Conservation (phyloP, 257 asterid species). For the Jacaranda mimosifolia region DNA sequence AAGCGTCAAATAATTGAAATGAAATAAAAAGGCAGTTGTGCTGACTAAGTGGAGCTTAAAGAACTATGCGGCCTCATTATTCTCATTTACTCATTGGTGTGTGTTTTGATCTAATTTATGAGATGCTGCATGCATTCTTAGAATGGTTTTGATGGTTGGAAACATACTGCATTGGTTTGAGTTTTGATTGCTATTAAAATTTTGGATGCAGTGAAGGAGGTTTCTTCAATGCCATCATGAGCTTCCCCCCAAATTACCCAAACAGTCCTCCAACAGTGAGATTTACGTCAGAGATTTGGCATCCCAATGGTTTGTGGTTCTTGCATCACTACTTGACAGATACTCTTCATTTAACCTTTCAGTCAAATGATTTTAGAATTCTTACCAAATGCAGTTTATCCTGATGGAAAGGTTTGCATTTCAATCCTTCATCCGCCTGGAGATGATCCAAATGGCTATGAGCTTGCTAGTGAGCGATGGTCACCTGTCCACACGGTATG, state of each 20-base stretch:
- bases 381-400: slow-evolving; percentile 67
- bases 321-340: slow-evolving; percentile 1
- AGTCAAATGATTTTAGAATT: slow-evolving; percentile 31
- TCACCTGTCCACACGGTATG: slow-evolving; percentile 99
- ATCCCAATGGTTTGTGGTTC: slow-evolving; percentile 86
- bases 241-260: slow-evolving; percentile 89
- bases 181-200: slow-evolving; percentile 38
- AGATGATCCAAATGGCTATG: slow-evolving; percentile 98
- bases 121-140: slow-evolving; percentile 14
- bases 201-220: slow-evolving; percentile 90
- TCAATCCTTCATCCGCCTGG: slow-evolving; percentile 99
- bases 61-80: slow-evolving; percentile 13
- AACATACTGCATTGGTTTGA: neutral
- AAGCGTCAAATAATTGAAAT: neutral
- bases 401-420: slow-evolving; percentile 97
- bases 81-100: neutral
- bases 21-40: neutral
- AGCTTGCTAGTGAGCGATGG: slow-evolving; percentile 99
- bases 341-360: slow-evolving; percentile 10
- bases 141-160: slow-evolving; percentile 1
- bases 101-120: neutral
- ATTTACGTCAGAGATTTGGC: slow-evolving; percentile 97
- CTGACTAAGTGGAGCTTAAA: neutral
- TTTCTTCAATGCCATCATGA: slow-evolving; percentile 97
- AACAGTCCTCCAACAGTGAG: slow-evolving; percentile 95